These are phyloP conservation scores for Trichoderma pleuroti DNA, from an alignment of 2,329 filamentous ascomycete species.

Conservation along the genomic window DNA sequence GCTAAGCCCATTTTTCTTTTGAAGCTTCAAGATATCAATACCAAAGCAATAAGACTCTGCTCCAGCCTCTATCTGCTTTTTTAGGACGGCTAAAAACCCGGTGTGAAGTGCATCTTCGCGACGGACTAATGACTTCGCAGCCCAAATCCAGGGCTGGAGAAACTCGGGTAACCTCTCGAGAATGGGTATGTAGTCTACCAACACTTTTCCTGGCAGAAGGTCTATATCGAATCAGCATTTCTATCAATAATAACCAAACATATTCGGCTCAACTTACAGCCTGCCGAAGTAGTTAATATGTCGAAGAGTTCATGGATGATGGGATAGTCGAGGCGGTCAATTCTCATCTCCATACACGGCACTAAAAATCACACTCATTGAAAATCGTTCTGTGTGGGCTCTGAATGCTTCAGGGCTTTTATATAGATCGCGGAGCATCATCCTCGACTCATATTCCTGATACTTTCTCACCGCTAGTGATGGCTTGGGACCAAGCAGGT, in stretches of 20 bases:
- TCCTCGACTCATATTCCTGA: conserved; percentile 6
- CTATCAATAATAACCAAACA: background rate
- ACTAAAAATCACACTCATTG: conserved; percentile 19
- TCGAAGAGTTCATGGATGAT: background rate
- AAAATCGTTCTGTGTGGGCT: conserved; percentile 5
- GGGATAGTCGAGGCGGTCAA: background rate
- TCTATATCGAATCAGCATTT: background rate
- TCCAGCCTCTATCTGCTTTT: conserved; percentile 2
- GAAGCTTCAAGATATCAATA: background rate
- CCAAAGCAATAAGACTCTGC: conserved; percentile 5
- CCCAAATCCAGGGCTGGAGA: conserved; percentile 15
- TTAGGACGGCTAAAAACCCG: background rate
- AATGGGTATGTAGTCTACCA: conserved; percentile 18
- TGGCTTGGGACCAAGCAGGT: background rate
- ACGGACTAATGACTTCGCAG: background rate
- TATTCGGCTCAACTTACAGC: background rate
- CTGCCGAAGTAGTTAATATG: background rate
- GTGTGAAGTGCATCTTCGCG: background rate
- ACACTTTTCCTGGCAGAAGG: conserved; percentile 6
- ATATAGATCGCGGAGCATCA: conserved; percentile 10
- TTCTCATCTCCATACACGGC: conserved; percentile 10
- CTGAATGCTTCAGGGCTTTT: background rate
- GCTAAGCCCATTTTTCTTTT: background rate
- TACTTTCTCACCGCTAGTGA: background rate
- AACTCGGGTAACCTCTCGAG: conserved; percentile 14